These are phyloP conservation scores for Theobroma grandiflorum DNA, from an alignment of 441 rosid species.

Conservation along the genomic window DNA sequence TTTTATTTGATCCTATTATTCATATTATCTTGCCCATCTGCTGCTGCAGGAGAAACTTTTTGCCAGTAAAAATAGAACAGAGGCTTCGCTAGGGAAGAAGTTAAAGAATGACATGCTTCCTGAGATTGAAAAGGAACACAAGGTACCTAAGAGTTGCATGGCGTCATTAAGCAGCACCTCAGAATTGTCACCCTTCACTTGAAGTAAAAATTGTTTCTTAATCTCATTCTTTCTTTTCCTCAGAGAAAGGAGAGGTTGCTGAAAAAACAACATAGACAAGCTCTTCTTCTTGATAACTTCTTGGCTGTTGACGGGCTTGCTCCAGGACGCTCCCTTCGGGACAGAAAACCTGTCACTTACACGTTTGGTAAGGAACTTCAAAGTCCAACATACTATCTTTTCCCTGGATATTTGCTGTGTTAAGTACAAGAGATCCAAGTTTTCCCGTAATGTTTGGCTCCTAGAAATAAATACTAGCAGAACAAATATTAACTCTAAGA, in stretches of 20 bases:
- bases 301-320: slow-evolving; percentile 81
- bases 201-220: slow-evolving; percentile 2
- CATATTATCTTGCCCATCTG: slow-evolving; percentile 19
- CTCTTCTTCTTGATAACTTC: slow-evolving; percentile 89
- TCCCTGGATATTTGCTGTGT: slow-evolving; percentile 2
- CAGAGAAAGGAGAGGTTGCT: slow-evolving; percentile 95
- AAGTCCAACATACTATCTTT: slow-evolving; percentile 18
- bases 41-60: slow-evolving; percentile 89
- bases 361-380: slow-evolving; percentile 81
- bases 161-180: slow-evolving; percentile 14
- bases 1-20: slow-evolving; percentile 11
- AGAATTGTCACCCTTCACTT: neutral
- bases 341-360: slow-evolving; percentile 95
- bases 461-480: slow-evolving; percentile 2
- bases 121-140: slow-evolving; percentile 94
- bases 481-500: neutral
- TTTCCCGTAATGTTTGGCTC: neutral
- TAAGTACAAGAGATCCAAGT: neutral
- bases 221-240: slow-evolving; percentile 29
- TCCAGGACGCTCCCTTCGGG: slow-evolving; percentile 95
- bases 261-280: slow-evolving; percentile 98
- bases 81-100: slow-evolving; percentile 90
- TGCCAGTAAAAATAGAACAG: slow-evolving; percentile 85
- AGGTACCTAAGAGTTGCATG: slow-evolving; percentile 58
- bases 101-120: slow-evolving; percentile 93